These are phyloP conservation scores for Wickerhamomyces xylosicus DNA, from an alignment of 805 yeast species.

Conservation along the genomic window DNA sequence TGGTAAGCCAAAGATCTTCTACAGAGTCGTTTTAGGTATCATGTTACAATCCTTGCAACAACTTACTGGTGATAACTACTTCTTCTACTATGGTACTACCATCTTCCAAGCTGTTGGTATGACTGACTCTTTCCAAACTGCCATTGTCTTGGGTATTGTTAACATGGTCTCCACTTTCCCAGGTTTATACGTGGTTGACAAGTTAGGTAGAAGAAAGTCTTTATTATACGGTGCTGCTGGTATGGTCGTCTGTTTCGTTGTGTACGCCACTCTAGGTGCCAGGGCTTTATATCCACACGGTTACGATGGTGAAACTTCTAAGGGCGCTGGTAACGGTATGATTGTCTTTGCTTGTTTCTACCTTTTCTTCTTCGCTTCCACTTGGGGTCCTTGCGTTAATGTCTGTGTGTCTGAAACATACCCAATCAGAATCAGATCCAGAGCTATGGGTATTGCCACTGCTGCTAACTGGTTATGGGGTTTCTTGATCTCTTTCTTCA, in stretches of 20 bases:
- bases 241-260: conserved; percentile 34
- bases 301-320: conserved; percentile 34
- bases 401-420: conserved; percentile 58
- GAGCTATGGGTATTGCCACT: conserved; percentile 47
- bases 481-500: conserved; percentile 53
- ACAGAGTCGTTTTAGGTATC: conserved; percentile 38
- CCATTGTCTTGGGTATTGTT: conserved; percentile 48
- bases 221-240: conserved; percentile 38
- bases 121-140: conserved; percentile 45
- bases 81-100: conserved; percentile 58
- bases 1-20: conserved; percentile 52
- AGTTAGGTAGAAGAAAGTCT: conserved; percentile 41
- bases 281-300: conserved; percentile 32
- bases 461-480: conserved; percentile 62
- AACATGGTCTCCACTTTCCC: conserved; percentile 47
- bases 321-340: conserved; percentile 59
- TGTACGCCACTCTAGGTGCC: conserved; percentile 55
- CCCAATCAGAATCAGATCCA: conserved; percentile 60
- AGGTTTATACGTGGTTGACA: conserved; percentile 40
- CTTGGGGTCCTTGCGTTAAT: conserved; percentile 66
- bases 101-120: conserved; percentile 53
- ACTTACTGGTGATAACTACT: conserved; percentile 55
- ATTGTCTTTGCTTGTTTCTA: conserved; percentile 59
- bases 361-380: conserved; percentile 62
- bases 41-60: conserved; percentile 55